Evolutionary conservation across 1,284 basidiomycete species (phyloP).

Genomic region (Malassezia slooffiae): DNA sequence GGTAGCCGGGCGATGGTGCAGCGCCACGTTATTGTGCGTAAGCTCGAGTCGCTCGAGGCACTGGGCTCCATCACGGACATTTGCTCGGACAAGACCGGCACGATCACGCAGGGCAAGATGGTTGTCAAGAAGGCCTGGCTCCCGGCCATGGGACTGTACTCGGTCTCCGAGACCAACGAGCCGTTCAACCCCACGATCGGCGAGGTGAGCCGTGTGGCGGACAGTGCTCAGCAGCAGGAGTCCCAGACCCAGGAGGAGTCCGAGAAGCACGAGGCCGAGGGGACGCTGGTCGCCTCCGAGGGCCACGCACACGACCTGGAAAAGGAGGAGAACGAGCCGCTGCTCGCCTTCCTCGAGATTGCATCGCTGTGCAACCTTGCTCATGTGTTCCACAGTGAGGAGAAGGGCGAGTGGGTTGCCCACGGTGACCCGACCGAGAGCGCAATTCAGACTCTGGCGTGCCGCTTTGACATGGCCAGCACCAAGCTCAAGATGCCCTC

Average conservation of each 20-base stretch:
- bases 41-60: constrained; percentile 43
- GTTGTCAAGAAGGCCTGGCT: constrained; percentile 42
- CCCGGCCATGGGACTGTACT: constrained; percentile 34
- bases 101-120: constrained; percentile 45
- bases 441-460: constrained; percentile 58
- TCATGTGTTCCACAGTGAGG: constrained; percentile 42
- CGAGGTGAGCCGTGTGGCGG: constrained; percentile 46
- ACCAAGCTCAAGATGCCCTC: constrained; percentile 11
- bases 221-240: background rate
- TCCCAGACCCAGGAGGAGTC: constrained; percentile 10
- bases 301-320: constrained; percentile 28
- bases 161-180: constrained; percentile 39
- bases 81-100: constrained; percentile 46
- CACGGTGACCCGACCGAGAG: constrained; percentile 59
- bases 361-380: constrained; percentile 46
- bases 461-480: constrained; percentile 46
- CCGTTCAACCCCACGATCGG: constrained; percentile 41
- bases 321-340: constrained; percentile 16
- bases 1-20: constrained; percentile 54
- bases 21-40: constrained; percentile 53
- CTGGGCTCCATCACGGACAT: constrained; percentile 44
- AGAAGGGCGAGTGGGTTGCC: constrained; percentile 52
- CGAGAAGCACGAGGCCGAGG: constrained; percentile 45
- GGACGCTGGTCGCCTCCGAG: constrained; percentile 43
- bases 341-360: constrained; percentile 36